These are phyloP conservation scores for Kodamaea kakaduensis DNA, from an alignment of 805 yeast genomes.

Conservation along the genomic window DNA sequence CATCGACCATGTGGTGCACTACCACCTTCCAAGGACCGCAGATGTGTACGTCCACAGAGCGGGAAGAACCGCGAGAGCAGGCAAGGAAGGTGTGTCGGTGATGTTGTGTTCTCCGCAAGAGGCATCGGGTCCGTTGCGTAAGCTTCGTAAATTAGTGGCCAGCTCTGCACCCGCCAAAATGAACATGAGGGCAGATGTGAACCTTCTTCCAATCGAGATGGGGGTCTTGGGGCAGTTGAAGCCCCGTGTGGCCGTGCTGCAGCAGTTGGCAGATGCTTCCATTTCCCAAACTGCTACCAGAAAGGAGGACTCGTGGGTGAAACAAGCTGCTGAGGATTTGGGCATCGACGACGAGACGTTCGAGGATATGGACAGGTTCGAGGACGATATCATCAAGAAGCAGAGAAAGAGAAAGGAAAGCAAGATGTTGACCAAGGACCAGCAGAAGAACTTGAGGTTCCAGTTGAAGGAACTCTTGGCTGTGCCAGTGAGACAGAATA, in stretches of 20 bases:
- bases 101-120: conserved; percentile 93
- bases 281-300: conserved; percentile 54
- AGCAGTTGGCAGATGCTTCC: conserved; percentile 70
- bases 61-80: conserved; percentile 98
- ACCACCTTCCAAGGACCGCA: conserved; percentile 91
- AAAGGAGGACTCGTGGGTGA: conserved; percentile 77
- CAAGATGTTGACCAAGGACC: conserved; percentile 44
- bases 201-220: conserved; percentile 70
- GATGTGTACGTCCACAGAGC: conserved; percentile 94
- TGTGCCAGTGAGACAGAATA: conserved; percentile 55
- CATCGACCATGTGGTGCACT: conserved; percentile 92
- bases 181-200: conserved; percentile 48
- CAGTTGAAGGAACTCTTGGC: conserved; percentile 52
- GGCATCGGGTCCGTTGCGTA: conserved; percentile 80
- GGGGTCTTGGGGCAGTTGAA: conserved; percentile 68
- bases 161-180: conserved; percentile 24
- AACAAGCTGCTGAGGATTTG: conserved; percentile 88
- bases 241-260: conserved; percentile 64
- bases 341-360: conserved; percentile 62
- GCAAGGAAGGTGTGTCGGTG: conserved; percentile 89
- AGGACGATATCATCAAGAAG: conserved; percentile 62
- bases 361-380: conserved; percentile 48
- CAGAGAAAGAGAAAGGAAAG: conserved; percentile 50
- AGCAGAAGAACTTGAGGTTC: conserved; percentile 42
- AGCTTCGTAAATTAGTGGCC: conserved; percentile 58